Conservation (phyloP, 2,329 filamentous ascomycete species). For the Hypomyces perniciosus region DNA sequence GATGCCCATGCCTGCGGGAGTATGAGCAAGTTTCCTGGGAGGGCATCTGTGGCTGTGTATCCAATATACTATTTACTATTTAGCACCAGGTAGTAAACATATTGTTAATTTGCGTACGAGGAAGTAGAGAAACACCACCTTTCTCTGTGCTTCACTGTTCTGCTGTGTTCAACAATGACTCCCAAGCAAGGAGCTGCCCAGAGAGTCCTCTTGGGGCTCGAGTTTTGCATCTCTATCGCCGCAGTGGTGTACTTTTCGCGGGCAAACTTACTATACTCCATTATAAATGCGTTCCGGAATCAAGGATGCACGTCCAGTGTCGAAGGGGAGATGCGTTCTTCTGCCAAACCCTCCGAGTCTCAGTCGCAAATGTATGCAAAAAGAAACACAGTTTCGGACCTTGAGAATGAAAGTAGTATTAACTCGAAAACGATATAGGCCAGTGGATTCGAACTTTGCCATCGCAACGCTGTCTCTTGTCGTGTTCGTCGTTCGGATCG, state of each 20-base stretch:
- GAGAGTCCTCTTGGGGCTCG: conserved; percentile 14
- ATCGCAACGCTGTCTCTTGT: conserved; percentile 25
- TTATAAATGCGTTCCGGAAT: background rate
- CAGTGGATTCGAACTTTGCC: conserved; percentile 24
- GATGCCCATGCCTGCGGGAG: conserved; percentile 16
- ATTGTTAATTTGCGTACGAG: no score
- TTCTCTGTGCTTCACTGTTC: background rate
- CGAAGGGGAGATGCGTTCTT: background rate
- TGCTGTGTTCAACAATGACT: background rate
- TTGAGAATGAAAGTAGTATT: no score
- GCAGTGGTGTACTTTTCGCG: conserved; percentile 18
- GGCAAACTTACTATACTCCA: conserved; percentile 10
- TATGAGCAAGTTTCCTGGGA: conserved; percentile 29
- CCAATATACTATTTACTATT: background rate
- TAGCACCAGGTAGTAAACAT: no score
- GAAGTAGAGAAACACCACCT: no score
- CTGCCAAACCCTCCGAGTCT: background rate
- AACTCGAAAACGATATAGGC: conserved; percentile 13
- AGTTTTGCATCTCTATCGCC: conserved; percentile 13
- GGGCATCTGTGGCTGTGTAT: background rate
- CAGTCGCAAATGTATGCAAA: background rate
- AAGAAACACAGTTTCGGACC: background rate
- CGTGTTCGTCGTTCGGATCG: conserved; percentile 21
- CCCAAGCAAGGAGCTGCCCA: background rate
- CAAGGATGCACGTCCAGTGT: background rate